These are phyloP conservation scores for Mycena vulgaris DNA, from an alignment of 768 basidiomycete genomes.

Conservation along the genomic window DNA sequence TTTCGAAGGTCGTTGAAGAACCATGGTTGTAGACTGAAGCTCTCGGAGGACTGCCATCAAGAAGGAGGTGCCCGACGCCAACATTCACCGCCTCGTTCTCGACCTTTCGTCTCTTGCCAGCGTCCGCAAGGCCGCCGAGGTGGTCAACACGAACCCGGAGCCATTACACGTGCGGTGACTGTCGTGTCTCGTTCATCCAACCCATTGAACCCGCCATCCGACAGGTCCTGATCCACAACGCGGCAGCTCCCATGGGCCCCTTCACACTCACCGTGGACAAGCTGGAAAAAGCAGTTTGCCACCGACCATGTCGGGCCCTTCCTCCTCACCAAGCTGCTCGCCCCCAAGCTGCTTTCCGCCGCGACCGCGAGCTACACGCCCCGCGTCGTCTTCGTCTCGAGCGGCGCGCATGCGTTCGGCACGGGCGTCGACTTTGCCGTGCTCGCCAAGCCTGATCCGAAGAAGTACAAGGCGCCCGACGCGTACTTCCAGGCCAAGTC, in stretches of 20 bases:
- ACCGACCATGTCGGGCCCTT: not conserved
- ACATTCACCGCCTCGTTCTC: not conserved
- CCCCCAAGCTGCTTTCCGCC: not conserved
- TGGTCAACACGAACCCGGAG: not conserved
- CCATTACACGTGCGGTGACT: constrained; percentile 2
- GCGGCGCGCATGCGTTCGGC: not conserved
- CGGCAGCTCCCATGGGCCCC: not conserved
- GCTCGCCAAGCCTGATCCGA: not conserved
- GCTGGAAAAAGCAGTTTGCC: not conserved
- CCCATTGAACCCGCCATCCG: not conserved
- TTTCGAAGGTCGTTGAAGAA: not conserved
- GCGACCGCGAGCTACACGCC: constrained; percentile 1
- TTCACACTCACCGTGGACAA: not conserved
- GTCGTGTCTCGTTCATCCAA: too few species aligned
- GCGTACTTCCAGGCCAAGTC: constrained; percentile 18
- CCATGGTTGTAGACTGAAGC: not conserved
- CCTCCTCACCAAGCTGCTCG: not conserved
- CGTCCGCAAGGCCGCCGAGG: constrained; percentile 9
- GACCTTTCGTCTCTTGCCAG: constrained; percentile 2
- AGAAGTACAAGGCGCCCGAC: not conserved
- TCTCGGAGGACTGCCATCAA: not conserved
- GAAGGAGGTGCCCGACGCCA: not conserved
- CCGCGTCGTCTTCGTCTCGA: not conserved
- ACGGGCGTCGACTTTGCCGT: not conserved
- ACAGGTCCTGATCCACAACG: constrained; percentile 9